Percentiles rank a stretch among this genome's conserved stretches.
Conservation (phyloP, 352 stramenopile genomes). For the Saprolegnia parasitica region DNA sequence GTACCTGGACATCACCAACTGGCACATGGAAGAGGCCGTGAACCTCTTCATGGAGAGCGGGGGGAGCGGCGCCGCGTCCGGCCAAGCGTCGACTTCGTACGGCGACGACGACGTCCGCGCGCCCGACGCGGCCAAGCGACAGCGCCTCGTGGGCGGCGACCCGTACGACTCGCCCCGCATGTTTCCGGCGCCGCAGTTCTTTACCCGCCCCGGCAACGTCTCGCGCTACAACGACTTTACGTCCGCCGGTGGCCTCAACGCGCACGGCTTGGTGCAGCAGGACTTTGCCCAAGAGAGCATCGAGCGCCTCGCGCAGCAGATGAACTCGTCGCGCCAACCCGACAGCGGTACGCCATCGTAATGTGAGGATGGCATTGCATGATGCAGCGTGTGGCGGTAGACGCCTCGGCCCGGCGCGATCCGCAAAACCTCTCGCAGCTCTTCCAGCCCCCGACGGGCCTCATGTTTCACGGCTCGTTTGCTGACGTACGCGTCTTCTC, state of each 20-base stretch:
- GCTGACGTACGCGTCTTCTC: slow-evolving; percentile 42
- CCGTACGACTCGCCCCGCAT: slow-evolving; percentile 40
- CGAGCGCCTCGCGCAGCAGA: slow-evolving; percentile 48
- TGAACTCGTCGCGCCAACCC: slow-evolving; percentile 1
- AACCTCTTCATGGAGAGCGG: slow-evolving; percentile 85
- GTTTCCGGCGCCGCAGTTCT: slow-evolving; percentile 11
- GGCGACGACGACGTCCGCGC: slow-evolving; percentile 57
- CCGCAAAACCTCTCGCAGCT: slow-evolving; percentile 42
- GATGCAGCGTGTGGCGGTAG: not conserved
- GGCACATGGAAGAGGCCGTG: slow-evolving; percentile 66
- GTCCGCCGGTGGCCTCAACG: not conserved
- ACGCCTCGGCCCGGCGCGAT: slow-evolving; percentile 31
- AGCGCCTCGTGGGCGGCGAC: slow-evolving; percentile 62
- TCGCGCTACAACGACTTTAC: slow-evolving; percentile 11
- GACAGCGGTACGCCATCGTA: not conserved
- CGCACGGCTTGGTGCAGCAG: slow-evolving; percentile 50
- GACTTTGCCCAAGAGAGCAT: slow-evolving; percentile 82
- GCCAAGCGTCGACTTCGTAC: slow-evolving; percentile 33
- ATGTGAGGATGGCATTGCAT: not conserved
- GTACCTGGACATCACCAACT: slow-evolving; percentile 78
- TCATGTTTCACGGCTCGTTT: slow-evolving; percentile 81
- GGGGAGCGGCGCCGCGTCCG: slow-evolving; percentile 32
- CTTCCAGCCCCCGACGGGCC: slow-evolving; percentile 64
- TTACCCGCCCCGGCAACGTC: slow-evolving; percentile 5
- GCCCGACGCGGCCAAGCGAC: slow-evolving; percentile 72